A percentile compares a stretch with the other conserved stretches of the same genome.
Evolutionary conservation across 176 grass and related monocot genomes (phyloP).

Genomic region (Secale cereale): DNA sequence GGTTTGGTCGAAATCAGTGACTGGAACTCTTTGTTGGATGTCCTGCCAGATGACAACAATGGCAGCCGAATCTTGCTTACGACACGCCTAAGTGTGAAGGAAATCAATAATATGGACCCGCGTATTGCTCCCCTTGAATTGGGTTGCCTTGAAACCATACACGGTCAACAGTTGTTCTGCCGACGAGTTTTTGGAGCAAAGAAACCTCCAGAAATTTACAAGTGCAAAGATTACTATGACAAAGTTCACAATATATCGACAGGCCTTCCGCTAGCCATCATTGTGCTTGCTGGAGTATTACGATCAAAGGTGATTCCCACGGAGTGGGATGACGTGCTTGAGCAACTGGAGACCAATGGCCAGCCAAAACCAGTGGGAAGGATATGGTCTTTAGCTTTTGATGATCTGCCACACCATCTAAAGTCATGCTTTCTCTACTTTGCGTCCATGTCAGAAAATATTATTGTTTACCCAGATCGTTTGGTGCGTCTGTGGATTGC

Average conservation of each 20-base stretch:
- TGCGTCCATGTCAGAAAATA: slow-evolving; percentile 32
- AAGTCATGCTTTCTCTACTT: slow-evolving; percentile 61
- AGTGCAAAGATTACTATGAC: slow-evolving; percentile 29
- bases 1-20: slow-evolving; percentile 34
- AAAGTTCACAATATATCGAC: slow-evolving; percentile 37
- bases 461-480: slow-evolving; percentile 23
- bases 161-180: slow-evolving; percentile 30
- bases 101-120: slow-evolving; percentile 37
- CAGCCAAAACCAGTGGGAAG: slow-evolving; percentile 33
- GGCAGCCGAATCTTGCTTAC: slow-evolving; percentile 43
- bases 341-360: slow-evolving; percentile 36
- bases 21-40: slow-evolving; percentile 34
- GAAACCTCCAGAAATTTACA: slow-evolving; percentile 26
- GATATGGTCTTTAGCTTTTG: slow-evolving; percentile 37
- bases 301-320: slow-evolving; percentile 25
- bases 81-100: slow-evolving; percentile 32
- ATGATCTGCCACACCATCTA: slow-evolving; percentile 44
- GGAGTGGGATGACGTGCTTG: slow-evolving; percentile 37
- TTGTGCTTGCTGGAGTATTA: slow-evolving; percentile 43
- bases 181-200: slow-evolving; percentile 34
- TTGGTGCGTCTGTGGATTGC: slow-evolving; percentile 42
- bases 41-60: slow-evolving; percentile 31
- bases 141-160: slow-evolving; percentile 11
- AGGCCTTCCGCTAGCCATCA: slow-evolving; percentile 40
- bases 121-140: slow-evolving; percentile 22